A percentile compares a stretch with the other conserved stretches of the same genome.
Conservation (phyloP, 768 basidiomycete genomes). For the Suillus discolor region DNA sequence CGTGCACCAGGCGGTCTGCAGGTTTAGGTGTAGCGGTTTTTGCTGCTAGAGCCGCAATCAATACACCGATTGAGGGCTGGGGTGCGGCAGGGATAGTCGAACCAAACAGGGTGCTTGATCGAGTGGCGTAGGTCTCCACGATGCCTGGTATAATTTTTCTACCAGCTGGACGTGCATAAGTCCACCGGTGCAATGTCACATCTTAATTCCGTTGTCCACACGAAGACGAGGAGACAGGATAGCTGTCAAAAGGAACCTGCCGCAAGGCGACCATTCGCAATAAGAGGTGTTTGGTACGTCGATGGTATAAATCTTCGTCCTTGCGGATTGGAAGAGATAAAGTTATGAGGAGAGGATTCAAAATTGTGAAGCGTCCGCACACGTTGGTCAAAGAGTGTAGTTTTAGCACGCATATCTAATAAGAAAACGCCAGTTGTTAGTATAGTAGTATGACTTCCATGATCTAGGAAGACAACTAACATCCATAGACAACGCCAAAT, state of each 20-base stretch:
- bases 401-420: conserved; percentile 96
- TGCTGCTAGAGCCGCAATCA: conserved; percentile 45
- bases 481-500: conserved; percentile 96
- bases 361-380: conserved; percentile 90
- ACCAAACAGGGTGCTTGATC: conserved; percentile 73
- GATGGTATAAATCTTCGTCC: conserved; percentile 74
- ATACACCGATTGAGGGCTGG: conserved; percentile 59
- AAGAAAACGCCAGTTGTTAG: conserved; percentile 13
- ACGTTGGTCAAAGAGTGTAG: conserved; percentile 88
- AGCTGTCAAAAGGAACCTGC: conserved; percentile 90
- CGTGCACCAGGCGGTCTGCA: conserved; percentile 89
- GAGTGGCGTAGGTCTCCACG: conserved; percentile 77
- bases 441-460: background rate
- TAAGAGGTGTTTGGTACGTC: conserved; percentile 92
- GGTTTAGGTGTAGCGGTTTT: conserved; percentile 65
- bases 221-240: conserved; percentile 94
- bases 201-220: conserved; percentile 96
- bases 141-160: conserved; percentile 89
- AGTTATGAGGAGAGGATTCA: conserved; percentile 87
- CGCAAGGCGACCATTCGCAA: conserved; percentile 96
- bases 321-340: conserved; percentile 93
- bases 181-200: conserved; percentile 90
- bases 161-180: conserved; percentile 81
- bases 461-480: conserved; percentile 51
- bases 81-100: conserved; percentile 69